These are phyloP conservation scores for Solanum sparsipilum DNA, from an alignment of 257 asterid species.

Conservation along the genomic window DNA sequence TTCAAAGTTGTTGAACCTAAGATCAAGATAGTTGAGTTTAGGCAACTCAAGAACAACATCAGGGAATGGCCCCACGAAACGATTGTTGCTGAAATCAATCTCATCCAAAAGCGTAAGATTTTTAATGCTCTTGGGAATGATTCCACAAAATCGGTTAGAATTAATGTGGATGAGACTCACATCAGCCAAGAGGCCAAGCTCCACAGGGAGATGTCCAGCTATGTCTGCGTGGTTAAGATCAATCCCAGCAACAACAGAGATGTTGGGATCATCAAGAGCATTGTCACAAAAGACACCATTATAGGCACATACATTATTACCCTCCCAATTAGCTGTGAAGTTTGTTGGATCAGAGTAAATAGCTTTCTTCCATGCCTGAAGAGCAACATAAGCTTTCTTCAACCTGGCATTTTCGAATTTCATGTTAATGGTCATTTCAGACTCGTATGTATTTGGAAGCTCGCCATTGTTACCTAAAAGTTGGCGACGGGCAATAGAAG, in stretches of 20 bases:
- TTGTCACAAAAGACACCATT: slow-evolving; percentile 55
- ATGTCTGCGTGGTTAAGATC: slow-evolving; percentile 77
- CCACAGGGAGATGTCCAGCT: slow-evolving; percentile 81
- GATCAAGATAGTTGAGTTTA: slow-evolving; percentile 52
- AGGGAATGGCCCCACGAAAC: slow-evolving; percentile 78
- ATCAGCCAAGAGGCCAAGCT: slow-evolving; percentile 53
- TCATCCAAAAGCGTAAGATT: slow-evolving; percentile 38
- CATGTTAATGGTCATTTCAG: neutral
- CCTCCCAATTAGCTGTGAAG: slow-evolving; percentile 61
- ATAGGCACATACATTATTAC: slow-evolving; percentile 60
- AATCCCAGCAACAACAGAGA: slow-evolving; percentile 69
- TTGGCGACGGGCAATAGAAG: slow-evolving; percentile 8
- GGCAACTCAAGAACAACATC: slow-evolving; percentile 43
- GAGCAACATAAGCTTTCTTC: slow-evolving; percentile 44
- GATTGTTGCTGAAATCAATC: slow-evolving; percentile 83
- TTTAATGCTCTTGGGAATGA: slow-evolving; percentile 43
- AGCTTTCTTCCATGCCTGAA: slow-evolving; percentile 69
- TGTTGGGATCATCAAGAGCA: slow-evolving; percentile 40
- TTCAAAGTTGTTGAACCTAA: slow-evolving; percentile 80
- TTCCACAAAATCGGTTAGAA: slow-evolving; percentile 81
- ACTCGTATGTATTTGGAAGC: neutral
- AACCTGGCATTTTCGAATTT: slow-evolving; percentile 34
- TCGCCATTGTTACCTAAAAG: neutral
- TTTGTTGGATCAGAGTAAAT: slow-evolving; percentile 73
- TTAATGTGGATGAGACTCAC: slow-evolving; percentile 64